A percentile compares a stretch with the other conserved stretches of the same genome.
Conservation (phyloP, 106 monocot genomes). For the Phalaenopsis equestris region DNA sequence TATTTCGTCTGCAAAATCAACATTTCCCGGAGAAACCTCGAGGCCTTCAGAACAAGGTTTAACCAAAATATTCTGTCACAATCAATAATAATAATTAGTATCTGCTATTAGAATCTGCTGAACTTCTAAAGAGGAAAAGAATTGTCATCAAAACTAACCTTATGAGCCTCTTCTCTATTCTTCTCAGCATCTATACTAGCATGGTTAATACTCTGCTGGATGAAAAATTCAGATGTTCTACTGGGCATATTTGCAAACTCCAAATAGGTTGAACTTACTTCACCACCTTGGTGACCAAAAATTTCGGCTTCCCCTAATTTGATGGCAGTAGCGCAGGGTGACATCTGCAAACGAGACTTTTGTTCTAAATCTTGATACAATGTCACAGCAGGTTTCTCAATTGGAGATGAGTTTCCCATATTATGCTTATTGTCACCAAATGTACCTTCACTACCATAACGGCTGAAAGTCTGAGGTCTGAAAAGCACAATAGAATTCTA, state of each 20-base stretch:
- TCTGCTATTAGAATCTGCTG: conserved; percentile 2
- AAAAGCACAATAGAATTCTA: not conserved
- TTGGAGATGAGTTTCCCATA: conserved; percentile 11
- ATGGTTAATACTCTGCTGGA: conserved; percentile 3
- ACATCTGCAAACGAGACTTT: not conserved
- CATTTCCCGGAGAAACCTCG: conserved; percentile 3
- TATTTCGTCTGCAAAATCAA: conserved; percentile 9
- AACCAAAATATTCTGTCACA: not conserved
- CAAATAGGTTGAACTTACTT: not conserved
- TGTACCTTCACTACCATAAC: conserved; percentile 6
- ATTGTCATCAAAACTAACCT: not conserved
- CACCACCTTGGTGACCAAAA: not conserved
- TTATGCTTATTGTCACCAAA: conserved; percentile 9
- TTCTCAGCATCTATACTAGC: not conserved
- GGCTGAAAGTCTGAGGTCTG: not conserved
- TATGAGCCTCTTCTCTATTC: not conserved
- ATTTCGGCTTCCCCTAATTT: conserved; percentile 6
- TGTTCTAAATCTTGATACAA: not conserved
- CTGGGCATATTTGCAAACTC: not conserved
- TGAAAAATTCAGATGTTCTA: conserved; percentile 1
- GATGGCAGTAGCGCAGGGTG: not conserved
- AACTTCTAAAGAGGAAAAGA: not conserved
- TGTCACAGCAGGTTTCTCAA: conserved; percentile 2
- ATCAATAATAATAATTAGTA: not conserved
- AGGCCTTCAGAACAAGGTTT: not conserved